Evolutionary conservation across 1,284 basidiomycete genomes (phyloP).

Genomic region (Thelephora terrestris): DNA sequence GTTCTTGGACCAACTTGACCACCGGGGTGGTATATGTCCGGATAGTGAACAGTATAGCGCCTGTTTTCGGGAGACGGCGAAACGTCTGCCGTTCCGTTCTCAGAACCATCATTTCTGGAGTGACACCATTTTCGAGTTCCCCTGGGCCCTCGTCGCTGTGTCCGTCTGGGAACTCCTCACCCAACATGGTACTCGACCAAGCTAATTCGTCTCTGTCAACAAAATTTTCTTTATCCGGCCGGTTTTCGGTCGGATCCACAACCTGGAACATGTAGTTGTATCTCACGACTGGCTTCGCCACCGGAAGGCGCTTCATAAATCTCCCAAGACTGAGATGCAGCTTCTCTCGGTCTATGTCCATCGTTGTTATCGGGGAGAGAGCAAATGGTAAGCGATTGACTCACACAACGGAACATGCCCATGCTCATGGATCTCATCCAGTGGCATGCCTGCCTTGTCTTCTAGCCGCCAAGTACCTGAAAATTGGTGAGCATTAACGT

Average conservation of each 20-base stretch:
- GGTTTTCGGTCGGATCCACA: constrained; percentile 18
- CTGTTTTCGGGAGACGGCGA: constrained; percentile 53
- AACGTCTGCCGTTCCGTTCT: constrained; percentile 68
- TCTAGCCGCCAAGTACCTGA: constrained; percentile 68
- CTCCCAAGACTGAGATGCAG: constrained; percentile 55
- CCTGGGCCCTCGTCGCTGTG: constrained; percentile 24
- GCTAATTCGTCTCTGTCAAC: constrained; percentile 56
- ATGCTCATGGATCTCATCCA: constrained; percentile 63
- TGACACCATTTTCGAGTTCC: constrained; percentile 14
- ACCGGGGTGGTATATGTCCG: constrained; percentile 62
- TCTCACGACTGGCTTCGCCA: constrained; percentile 61
- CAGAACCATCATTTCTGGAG: constrained; percentile 43
- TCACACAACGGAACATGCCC: constrained; percentile 65
- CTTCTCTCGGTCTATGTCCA: constrained; percentile 45
- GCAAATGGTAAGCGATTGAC: constrained; percentile 15
- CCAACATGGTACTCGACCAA: constrained; percentile 58
- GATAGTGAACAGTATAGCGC: constrained; percentile 71
- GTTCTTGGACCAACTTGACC: constrained; percentile 46
- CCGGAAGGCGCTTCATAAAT: constrained; percentile 56
- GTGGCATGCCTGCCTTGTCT: constrained; percentile 65
- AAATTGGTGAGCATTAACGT: not conserved
- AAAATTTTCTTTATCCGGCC: constrained; percentile 15
- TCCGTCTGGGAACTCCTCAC: constrained; percentile 41
- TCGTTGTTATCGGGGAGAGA: not conserved
- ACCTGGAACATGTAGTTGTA: constrained; percentile 67